These are phyloP conservation scores for Prinsepia uniflora DNA, from an alignment of 306 rosid species.

Conservation along the genomic window DNA sequence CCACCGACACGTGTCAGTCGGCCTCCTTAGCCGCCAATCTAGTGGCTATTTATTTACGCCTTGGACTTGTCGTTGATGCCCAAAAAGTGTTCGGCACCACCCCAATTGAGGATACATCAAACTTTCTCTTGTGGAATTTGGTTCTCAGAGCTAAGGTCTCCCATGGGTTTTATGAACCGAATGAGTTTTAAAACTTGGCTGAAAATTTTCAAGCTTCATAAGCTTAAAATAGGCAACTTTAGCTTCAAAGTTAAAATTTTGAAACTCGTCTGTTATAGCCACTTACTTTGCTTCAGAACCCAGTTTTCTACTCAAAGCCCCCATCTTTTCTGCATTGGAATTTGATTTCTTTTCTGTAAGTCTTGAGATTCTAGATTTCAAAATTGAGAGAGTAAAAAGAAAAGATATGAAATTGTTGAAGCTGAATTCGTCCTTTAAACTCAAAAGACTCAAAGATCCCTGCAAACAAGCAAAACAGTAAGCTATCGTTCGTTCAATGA, in stretches of 20 bases:
- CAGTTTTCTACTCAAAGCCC: neutral
- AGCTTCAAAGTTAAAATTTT: neutral
- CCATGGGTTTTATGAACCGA: slow-evolving; percentile 34
- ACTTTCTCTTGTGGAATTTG: slow-evolving; percentile 65
- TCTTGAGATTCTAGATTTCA: no score
- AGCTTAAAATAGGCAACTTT: slow-evolving; percentile 2
- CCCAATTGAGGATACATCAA: slow-evolving; percentile 31
- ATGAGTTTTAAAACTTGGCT: neutral
- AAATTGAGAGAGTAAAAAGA: no score
- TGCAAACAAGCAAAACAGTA: no score
- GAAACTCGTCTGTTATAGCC: slow-evolving; percentile 20
- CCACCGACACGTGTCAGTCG: slow-evolving; percentile 28
- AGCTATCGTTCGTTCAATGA: no score
- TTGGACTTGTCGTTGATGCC: slow-evolving; percentile 42
- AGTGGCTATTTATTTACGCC: slow-evolving; percentile 43
- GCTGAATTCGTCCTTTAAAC: no score
- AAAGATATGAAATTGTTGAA: no score
- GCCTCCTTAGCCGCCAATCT: slow-evolving; percentile 62
- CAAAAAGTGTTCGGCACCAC: slow-evolving; percentile 40
- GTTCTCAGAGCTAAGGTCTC: slow-evolving; percentile 68
- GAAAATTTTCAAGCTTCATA: neutral
- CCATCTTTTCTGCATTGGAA: neutral
- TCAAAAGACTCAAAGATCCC: no score
- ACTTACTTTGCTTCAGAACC: slow-evolving; percentile 15
- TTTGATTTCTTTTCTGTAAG: no score